Base-by-base conservation (phyloP, 345 rosid genomes). In the Combretum micranthum region DNA sequence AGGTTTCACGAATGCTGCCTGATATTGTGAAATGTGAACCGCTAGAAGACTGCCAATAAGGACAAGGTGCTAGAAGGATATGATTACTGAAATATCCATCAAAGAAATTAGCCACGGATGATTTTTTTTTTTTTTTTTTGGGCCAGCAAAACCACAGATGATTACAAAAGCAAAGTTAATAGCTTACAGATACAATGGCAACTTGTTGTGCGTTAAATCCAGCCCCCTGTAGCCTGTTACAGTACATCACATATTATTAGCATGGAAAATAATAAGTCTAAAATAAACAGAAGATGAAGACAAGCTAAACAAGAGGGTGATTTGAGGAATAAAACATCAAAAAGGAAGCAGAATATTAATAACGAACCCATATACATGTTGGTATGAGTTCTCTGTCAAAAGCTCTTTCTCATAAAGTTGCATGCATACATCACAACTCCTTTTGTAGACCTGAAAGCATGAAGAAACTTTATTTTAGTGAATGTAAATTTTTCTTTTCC, bases 351-450 rank as follows among this genome's bases (percentile, higher is more conserved):
- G 39, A n/a, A 32, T 32, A 32, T 32, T 32, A 57, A 59, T 42
- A 69, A 71, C 79, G 58, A 62, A 88, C 96, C 93, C 93, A 47
- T 83, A 75, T 55, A 80, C 55, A 55, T 85, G 62, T 53, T 83
- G 81, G 70, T 77, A 88, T 26, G 93, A 88, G 69, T 61, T 72
- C 52, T 67, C 82, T 19, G 82, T 81, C 69, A 79, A 62, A 64
- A 85, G 80, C 72, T 88, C 96, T 71, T 81, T 88, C 70, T 83
- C 88, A 66, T 85, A 85, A 20, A 88, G 64, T 67, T 81, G 83
- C 77, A 64, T 73, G 77, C 96, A 85, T 56, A 83, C 65, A 57
- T 81, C 88, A 70, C 68, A 75, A 69, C 93, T 83, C 59, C 88
- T 79, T 65, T 76, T 77, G 75, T 83, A 83, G 42, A 81, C 93